Conservation (phyloP, 2,329 filamentous ascomycete species). For the Curvularia eragrostidis region DNA sequence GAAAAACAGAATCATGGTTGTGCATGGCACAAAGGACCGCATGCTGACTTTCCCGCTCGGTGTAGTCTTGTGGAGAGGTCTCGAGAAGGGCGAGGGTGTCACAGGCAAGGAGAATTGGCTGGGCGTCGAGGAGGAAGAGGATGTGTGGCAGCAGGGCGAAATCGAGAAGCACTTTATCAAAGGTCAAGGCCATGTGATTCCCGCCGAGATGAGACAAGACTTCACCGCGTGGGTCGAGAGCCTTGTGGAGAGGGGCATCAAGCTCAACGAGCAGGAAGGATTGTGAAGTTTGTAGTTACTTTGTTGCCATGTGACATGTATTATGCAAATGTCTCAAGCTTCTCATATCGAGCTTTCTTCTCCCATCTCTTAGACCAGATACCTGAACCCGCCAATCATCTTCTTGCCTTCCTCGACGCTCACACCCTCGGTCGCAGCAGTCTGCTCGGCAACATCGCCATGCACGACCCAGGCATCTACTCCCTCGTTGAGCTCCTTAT, state of each 20-base stretch:
- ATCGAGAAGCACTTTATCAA: slow-evolving; percentile 68
- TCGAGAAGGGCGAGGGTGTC: slow-evolving; percentile 62
- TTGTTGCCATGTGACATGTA: background rate
- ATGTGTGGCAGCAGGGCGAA: slow-evolving; percentile 51
- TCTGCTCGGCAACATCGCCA: slow-evolving; percentile 41
- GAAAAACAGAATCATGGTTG: slow-evolving; percentile 73
- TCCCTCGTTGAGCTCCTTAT: slow-evolving; percentile 44
- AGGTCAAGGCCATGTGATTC: slow-evolving; percentile 75
- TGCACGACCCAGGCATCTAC: slow-evolving; percentile 36
- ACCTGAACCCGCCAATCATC: slow-evolving; percentile 42
- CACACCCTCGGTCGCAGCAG: slow-evolving; percentile 37
- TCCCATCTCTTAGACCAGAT: slow-evolving; percentile 32
- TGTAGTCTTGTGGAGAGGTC: slow-evolving; percentile 67
- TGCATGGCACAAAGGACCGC: slow-evolving; percentile 77
- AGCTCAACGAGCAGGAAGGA: slow-evolving; percentile 47
- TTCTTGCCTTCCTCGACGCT: slow-evolving; percentile 38
- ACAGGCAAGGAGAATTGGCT: slow-evolving; percentile 45
- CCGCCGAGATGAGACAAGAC: slow-evolving; percentile 73
- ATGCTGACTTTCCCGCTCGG: slow-evolving; percentile 80
- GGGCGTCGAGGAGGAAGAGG: slow-evolving; percentile 43
- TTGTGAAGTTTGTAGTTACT: slow-evolving; percentile 1
- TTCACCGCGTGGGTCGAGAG: slow-evolving; percentile 70
- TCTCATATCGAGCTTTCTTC: background rate
- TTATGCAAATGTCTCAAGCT: background rate
- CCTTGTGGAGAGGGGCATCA: slow-evolving; percentile 61